These are phyloP conservation scores for Suillus tomentosus DNA, from an alignment of 768 basidiomycete species.

Conservation along the genomic window DNA sequence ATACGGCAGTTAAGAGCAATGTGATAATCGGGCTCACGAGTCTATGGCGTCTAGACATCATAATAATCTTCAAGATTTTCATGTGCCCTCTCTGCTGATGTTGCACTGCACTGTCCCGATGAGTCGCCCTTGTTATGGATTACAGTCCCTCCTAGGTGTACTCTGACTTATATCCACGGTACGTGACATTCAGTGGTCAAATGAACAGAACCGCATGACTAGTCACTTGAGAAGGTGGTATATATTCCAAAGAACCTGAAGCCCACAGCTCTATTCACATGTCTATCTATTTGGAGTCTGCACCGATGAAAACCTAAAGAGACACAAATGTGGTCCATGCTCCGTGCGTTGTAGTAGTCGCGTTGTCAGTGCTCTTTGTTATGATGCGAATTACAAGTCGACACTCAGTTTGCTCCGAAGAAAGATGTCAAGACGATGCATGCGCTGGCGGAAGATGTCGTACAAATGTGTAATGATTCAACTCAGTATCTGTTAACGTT, in stretches of 20 bases:
- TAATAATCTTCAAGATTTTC: background rate
- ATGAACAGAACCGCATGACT: background rate
- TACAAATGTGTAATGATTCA: background rate
- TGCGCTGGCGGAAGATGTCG: background rate
- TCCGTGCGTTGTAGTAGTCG: background rate
- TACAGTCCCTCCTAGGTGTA: slow-evolving; percentile 31
- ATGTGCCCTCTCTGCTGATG: too few relatives aligned
- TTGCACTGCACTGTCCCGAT: background rate
- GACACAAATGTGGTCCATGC: background rate
- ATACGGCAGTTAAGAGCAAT: background rate
- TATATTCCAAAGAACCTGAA: background rate
- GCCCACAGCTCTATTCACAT: background rate
- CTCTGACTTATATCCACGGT: background rate
- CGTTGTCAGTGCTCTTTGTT: background rate
- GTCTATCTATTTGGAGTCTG: background rate
- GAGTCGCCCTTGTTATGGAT: background rate
- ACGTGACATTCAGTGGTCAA: background rate
- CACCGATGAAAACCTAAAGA: background rate
- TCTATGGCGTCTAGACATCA: background rate
- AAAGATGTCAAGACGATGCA: too few relatives aligned
- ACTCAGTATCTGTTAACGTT: too few relatives aligned
- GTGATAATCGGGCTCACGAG: background rate
- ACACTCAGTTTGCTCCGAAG: background rate
- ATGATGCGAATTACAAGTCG: background rate
- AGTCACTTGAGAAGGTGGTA: slow-evolving; percentile 2